Conservation (phyloP, 805 yeast genomes). For the Komagataella kurtzmanii region DNA sequence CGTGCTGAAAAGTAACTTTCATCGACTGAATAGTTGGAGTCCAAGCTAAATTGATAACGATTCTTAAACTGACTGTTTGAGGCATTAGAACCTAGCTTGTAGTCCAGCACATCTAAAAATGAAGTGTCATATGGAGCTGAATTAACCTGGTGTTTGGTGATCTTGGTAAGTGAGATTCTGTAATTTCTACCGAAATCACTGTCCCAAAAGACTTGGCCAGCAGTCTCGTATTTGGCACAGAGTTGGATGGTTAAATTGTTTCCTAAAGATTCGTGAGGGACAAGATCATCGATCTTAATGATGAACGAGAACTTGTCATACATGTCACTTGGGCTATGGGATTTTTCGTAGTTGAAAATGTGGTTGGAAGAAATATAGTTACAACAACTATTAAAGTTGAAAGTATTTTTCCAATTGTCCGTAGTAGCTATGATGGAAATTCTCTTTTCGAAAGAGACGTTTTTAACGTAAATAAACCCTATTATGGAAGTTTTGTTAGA, state of each 20-base stretch:
- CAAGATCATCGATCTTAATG: conserved; percentile 25
- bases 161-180: conserved; percentile 20
- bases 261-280: conserved; percentile 10
- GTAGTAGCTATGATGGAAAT: conserved; percentile 32
- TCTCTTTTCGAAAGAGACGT: conserved; percentile 23
- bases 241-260: conserved; percentile 20
- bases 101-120: neutral
- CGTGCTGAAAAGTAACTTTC: conserved; percentile 7
- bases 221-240: conserved; percentile 24
- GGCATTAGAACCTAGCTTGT: conserved; percentile 2
- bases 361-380: conserved; percentile 23
- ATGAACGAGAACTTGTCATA: conserved; percentile 35
- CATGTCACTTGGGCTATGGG: conserved; percentile 12
- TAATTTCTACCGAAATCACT: conserved; percentile 23
- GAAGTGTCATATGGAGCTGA: neutral
- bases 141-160: conserved; percentile 1
- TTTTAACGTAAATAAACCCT: conserved; percentile 25
- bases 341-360: conserved; percentile 30
- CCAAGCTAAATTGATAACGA: conserved; percentile 11
- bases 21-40: conserved; percentile 15
- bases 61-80: neutral
- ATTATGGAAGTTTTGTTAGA: conserved; percentile 26
- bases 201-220: conserved; percentile 23
- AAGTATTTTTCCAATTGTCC: conserved; percentile 28
- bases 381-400: conserved; percentile 16